Evolutionary conservation across 2,329 filamentous ascomycete species (phyloP).

Genomic region (Thelonectria rubi): DNA sequence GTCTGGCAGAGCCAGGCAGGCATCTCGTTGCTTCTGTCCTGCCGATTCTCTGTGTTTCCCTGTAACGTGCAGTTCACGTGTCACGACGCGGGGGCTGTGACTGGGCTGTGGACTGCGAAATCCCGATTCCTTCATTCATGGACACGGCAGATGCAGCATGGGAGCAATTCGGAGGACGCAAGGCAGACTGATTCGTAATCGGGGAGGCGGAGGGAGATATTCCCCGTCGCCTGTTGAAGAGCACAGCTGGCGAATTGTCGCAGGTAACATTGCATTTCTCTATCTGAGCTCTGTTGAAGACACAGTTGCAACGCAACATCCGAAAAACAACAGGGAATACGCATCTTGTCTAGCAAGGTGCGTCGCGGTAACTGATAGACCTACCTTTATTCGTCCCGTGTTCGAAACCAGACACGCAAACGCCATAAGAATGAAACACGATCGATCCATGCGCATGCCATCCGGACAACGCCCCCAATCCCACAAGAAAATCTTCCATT

Average conservation of each 20-base stretch:
- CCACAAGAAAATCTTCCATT: conserved; percentile 45
- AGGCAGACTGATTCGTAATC: background rate
- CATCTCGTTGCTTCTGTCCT: background rate
- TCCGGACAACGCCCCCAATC: background rate
- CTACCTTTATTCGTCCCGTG: background rate
- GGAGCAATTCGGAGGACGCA: background rate
- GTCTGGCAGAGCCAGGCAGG: background rate
- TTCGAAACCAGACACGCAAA: background rate
- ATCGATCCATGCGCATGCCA: conserved; percentile 6
- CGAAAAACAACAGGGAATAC: too few species aligned
- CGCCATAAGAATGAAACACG: background rate
- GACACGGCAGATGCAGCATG: conserved; percentile 1
- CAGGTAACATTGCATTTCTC: too few species aligned
- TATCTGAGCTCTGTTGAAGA: too few species aligned
- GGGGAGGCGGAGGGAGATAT: too few species aligned
- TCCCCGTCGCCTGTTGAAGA: too few species aligned
- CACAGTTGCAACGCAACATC: too few species aligned
- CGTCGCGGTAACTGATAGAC: too few species aligned
- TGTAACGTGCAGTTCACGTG: conserved; percentile 15
- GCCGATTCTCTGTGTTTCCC: background rate
- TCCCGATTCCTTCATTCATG: conserved; percentile 9
- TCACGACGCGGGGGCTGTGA: background rate
- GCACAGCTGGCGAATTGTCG: too few species aligned
- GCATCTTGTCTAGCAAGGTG: too few species aligned
- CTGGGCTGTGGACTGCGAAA: background rate